Percentiles rank a stretch among this genome's conserved stretches.
phyloP scores from a whole-genome alignment of 768 basidiomycete species.

The Lactarius psammicola region DNA sequence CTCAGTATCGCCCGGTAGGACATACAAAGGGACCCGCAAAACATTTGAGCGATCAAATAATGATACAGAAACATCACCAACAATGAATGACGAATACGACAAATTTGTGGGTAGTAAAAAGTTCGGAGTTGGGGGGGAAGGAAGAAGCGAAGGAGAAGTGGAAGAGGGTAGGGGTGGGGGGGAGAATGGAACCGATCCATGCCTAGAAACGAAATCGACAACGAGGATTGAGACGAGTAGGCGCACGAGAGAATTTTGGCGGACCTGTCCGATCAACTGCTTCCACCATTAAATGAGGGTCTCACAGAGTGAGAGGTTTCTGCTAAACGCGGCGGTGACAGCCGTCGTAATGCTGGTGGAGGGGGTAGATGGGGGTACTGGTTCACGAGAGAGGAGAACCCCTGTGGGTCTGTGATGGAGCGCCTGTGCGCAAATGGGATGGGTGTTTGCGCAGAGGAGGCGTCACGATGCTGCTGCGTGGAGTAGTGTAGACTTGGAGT shows the following conservation, averaged over 20 bases:
- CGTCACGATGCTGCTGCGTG: slow-evolving; percentile 33
- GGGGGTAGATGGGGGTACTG: slow-evolving; percentile 50
- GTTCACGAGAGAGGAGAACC: slow-evolving; percentile 44
- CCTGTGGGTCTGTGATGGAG: slow-evolving; percentile 56
- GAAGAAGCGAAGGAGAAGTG: neutral
- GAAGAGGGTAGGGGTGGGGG: neutral
- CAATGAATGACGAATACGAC: slow-evolving; percentile 19
- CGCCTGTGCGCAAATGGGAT: slow-evolving; percentile 56
- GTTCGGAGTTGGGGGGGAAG: neutral
- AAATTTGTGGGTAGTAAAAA: slow-evolving; percentile 12
- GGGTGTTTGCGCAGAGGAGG: slow-evolving; percentile 38
- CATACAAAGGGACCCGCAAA: slow-evolving; percentile 24
- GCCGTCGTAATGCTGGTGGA: slow-evolving; percentile 40
- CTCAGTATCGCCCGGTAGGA: slow-evolving; percentile 18
- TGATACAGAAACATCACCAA: slow-evolving; percentile 28
- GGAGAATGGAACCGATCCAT: neutral
- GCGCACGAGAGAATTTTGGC: neutral
- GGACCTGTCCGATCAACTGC: slow-evolving; percentile 12
- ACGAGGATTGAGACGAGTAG: neutral
- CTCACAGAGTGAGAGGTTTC: slow-evolving; percentile 27
- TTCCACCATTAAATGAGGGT: slow-evolving; percentile 21
- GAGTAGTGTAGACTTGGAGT: slow-evolving; percentile 36
- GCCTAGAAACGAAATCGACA: slow-evolving; percentile 12
- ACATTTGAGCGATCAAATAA: slow-evolving; percentile 27
- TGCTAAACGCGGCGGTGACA: slow-evolving; percentile 25